phyloP scores from a whole-genome alignment of 1,284 basidiomycete genomes.

The Apiotrichum siamense region DNA sequence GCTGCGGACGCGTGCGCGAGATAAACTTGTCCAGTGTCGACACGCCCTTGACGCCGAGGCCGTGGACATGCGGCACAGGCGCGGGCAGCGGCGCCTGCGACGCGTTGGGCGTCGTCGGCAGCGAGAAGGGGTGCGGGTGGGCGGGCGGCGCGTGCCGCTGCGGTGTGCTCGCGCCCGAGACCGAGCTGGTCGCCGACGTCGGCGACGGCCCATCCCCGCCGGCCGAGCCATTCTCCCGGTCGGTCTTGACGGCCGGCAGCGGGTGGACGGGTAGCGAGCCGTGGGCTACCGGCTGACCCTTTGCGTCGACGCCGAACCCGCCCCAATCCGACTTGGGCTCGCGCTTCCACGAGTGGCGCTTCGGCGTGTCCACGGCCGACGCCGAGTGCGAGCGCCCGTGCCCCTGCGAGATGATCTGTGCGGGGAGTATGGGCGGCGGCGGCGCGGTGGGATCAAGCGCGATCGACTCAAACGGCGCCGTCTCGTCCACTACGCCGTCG shows the following conservation, averaged over 20 bases:
- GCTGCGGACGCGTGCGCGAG: constrained; percentile 59
- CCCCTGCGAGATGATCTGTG: no score
- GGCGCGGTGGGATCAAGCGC: constrained; percentile 16
- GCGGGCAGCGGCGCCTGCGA: neutral
- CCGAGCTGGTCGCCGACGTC: neutral
- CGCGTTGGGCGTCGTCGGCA: constrained; percentile 18
- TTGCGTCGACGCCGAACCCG: constrained; percentile 22
- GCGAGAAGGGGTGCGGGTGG: constrained; percentile 39
- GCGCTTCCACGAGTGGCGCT: constrained; percentile 4
- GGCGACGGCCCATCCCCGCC: neutral
- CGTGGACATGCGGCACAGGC: constrained; percentile 6
- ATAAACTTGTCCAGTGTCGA: constrained; percentile 47
- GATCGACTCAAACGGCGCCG: constrained; percentile 37
- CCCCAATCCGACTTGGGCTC: constrained; percentile 8
- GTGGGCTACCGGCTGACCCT: constrained; percentile 15
- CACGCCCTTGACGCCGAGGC: constrained; percentile 32
- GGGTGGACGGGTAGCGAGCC: constrained; percentile 15
- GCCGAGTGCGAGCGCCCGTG: neutral
- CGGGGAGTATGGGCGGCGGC: neutral
- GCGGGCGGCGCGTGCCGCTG: constrained; percentile 37
- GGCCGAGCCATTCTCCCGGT: neutral
- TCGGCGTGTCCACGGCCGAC: neutral
- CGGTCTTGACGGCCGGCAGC: neutral
- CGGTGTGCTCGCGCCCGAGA: constrained; percentile 18
- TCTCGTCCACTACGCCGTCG: constrained; percentile 14